phyloP scores from a whole-genome alignment of 2,329 filamentous ascomycete genomes.

The Cryphonectria nitschkei region DNA sequence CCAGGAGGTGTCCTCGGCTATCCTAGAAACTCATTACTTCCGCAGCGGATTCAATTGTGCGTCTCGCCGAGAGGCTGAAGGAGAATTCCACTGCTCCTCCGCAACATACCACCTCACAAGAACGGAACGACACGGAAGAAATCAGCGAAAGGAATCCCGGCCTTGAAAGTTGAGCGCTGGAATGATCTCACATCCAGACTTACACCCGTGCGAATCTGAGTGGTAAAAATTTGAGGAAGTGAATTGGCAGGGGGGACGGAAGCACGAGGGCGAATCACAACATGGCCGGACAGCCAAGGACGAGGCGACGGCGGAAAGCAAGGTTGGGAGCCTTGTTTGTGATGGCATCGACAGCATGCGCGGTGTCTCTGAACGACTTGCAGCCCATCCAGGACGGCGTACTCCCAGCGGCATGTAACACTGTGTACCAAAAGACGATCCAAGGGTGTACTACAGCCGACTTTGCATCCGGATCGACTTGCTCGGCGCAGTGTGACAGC shows the following conservation, averaged over 20 bases:
- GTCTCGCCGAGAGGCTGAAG: background rate
- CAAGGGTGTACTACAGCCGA: constrained; percentile 42
- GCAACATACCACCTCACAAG: background rate
- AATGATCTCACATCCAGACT: background rate
- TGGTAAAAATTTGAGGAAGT: background rate
- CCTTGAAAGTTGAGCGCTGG: background rate
- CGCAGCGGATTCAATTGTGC: background rate
- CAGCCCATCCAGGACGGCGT: constrained; percentile 44
- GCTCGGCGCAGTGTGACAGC: constrained; percentile 43
- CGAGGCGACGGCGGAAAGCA: constrained; percentile 19
- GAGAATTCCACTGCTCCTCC: background rate
- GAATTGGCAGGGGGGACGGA: background rate
- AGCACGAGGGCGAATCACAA: constrained; percentile 3
- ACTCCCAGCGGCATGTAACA: constrained; percentile 43
- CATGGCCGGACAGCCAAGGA: constrained; percentile 20
- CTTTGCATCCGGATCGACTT: constrained; percentile 41
- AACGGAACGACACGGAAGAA: background rate
- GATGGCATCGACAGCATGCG: constrained; percentile 35
- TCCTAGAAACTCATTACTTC: background rate
- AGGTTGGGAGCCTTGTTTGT: constrained; percentile 27
- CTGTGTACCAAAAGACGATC: constrained; percentile 48
- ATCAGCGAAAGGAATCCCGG: too few relatives aligned
- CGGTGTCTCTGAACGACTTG: constrained; percentile 45
- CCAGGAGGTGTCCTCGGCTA: background rate
- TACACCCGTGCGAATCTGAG: background rate